Evolutionary conservation across 78 protist genomes (phyloP).

Genomic region (slime mould (Dictyostelium discoideum)): DNA sequence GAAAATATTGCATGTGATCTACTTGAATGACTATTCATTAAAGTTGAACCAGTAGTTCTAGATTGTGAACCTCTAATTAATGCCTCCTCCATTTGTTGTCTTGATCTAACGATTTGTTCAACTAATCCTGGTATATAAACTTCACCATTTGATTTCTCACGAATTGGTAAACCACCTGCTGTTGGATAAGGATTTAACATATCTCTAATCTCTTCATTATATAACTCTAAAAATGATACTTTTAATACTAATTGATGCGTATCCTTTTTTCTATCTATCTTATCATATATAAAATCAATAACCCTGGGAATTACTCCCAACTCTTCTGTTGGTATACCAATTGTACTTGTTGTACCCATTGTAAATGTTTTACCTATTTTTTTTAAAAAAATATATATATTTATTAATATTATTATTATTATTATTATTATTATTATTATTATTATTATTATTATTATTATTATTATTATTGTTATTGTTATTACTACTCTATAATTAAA

Average conservation of each 20-base stretch:
- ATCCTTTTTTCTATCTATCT: slow-evolving; percentile 24
- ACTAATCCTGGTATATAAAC: slow-evolving; percentile 71
- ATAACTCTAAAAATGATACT: slow-evolving; percentile 92
- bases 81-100: slow-evolving; percentile 77
- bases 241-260: slow-evolving; percentile 43
- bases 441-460: background rate
- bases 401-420: background rate
- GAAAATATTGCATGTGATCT: slow-evolving; percentile 98
- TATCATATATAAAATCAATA: slow-evolving; percentile 41
- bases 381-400: background rate
- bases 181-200: slow-evolving; percentile 75
- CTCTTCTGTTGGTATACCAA: slow-evolving; percentile 26
- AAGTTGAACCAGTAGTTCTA: slow-evolving; percentile 86
- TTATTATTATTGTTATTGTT: background rate
- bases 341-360: slow-evolving; percentile 80
- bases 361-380: slow-evolving; percentile 82
- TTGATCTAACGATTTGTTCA: slow-evolving; percentile 79
- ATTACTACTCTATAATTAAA: background rate
- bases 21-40: slow-evolving; percentile 84
- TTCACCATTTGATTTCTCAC: slow-evolving; percentile 69
- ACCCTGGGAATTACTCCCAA: slow-evolving; percentile 88
- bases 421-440: background rate
- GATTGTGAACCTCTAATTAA: slow-evolving; percentile 81
- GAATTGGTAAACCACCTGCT: slow-evolving; percentile 66
- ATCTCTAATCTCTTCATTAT: slow-evolving; percentile 93